Evolutionary conservation across 2,329 filamentous ascomycete genomes (phyloP).

Genomic region (Ilyonectria mors-panacis): DNA sequence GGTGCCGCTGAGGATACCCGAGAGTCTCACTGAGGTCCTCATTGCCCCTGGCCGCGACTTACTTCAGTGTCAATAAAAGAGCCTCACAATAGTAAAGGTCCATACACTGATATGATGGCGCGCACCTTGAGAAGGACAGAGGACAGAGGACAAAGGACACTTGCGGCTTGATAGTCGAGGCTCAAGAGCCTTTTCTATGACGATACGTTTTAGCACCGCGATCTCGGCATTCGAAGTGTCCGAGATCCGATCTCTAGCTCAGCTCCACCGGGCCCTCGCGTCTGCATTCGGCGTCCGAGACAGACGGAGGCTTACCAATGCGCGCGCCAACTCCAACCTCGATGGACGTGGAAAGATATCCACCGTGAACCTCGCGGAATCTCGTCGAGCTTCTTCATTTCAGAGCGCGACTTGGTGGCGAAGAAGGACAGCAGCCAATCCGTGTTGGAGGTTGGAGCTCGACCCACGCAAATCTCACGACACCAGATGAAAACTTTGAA

Average conservation of each 20-base stretch:
- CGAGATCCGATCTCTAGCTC: background rate
- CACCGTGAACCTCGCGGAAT: too few species aligned
- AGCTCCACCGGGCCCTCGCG: background rate
- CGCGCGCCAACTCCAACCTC: background rate
- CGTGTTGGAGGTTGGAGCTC: too few species aligned
- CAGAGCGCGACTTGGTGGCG: too few species aligned
- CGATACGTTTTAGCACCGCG: background rate
- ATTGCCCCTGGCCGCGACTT: constrained; percentile 19
- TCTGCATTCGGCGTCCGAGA: background rate
- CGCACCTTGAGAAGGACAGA: background rate
- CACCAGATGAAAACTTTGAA: too few species aligned
- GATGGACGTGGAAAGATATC: background rate
- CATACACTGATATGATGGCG: background rate
- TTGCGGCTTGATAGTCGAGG: too few species aligned
- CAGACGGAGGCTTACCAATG: too few species aligned
- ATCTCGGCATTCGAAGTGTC: background rate
- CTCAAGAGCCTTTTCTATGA: background rate
- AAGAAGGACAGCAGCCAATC: too few species aligned
- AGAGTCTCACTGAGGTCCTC: constrained; percentile 20
- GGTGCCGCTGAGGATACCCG: constrained; percentile 23
- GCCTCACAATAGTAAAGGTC: background rate
- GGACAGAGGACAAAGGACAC: background rate
- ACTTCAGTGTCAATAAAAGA: background rate
- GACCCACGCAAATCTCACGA: too few species aligned
- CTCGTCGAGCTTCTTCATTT: too few species aligned